Evolutionary conservation across 2,329 filamentous ascomycete genomes (phyloP).

Genomic region (Neofusicoccum parvum): DNA sequence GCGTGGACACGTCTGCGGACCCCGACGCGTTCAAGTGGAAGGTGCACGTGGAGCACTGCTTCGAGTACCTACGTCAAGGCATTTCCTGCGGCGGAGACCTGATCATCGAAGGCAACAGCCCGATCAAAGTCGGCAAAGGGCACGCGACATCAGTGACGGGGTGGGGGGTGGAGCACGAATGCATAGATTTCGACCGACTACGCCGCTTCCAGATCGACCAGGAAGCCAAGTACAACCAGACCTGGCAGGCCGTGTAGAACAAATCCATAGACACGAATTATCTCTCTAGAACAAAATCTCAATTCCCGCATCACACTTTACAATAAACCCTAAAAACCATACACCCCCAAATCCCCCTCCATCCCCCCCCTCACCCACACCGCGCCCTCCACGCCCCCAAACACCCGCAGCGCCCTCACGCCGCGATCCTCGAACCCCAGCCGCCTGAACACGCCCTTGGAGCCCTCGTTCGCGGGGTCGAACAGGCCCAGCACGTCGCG

Average conservation of each 20-base stretch:
- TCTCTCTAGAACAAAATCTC: too few relatives aligned
- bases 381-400: constrained; percentile 14
- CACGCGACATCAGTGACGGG: constrained; percentile 6
- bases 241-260: not conserved
- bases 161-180: constrained; percentile 1
- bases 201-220: not conserved
- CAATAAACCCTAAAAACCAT: not conserved
- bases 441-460: constrained; percentile 26
- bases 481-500: constrained; percentile 25
- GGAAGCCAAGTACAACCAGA: not conserved
- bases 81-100: not conserved
- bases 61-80: not conserved
- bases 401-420: constrained; percentile 16
- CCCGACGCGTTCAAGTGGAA: constrained; percentile 6
- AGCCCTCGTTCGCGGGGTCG: constrained; percentile 25
- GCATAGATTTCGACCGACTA: constrained; percentile 1
- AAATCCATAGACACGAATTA: too few relatives aligned
- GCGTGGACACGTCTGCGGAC: not conserved
- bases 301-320: too few relatives aligned
- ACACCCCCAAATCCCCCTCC: constrained; percentile 22
- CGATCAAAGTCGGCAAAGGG: not conserved
- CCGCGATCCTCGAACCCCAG: constrained; percentile 29
- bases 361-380: constrained; percentile 25
- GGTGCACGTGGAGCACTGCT: constrained; percentile 9
- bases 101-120: constrained; percentile 5